Conservation (phyloP, 1,284 basidiomycete species). For the Fomes fomentarius region DNA sequence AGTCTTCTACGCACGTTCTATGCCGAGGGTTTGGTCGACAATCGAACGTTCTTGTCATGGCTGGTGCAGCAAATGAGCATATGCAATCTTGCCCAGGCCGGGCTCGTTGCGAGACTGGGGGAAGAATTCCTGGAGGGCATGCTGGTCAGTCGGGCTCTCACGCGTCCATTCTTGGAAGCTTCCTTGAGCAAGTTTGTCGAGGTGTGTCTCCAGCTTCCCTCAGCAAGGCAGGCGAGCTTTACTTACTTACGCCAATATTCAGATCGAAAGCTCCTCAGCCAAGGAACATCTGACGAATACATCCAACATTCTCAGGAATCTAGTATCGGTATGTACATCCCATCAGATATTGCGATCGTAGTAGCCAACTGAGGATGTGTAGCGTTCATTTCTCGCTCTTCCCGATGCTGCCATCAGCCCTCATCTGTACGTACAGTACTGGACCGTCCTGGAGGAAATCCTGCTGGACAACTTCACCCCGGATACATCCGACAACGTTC, state of each 20-base stretch:
- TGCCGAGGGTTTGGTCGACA: slow-evolving; percentile 82
- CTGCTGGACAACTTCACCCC: slow-evolving; percentile 44
- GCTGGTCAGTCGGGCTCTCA: slow-evolving; percentile 64
- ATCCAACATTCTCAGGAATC: slow-evolving; percentile 53
- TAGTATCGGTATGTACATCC: slow-evolving; percentile 56
- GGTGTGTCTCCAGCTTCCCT: slow-evolving; percentile 43
- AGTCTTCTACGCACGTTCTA: slow-evolving; percentile 80
- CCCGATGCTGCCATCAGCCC: slow-evolving; percentile 80
- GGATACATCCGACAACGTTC: slow-evolving; percentile 36
- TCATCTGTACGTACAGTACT: slow-evolving; percentile 61
- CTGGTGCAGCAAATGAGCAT: slow-evolving; percentile 76
- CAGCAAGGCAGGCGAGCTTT: too few relatives aligned
- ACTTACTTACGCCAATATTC: not conserved
- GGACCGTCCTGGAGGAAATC: slow-evolving; percentile 47
- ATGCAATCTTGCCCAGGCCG: slow-evolving; percentile 85
- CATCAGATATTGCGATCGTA: not conserved
- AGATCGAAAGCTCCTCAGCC: slow-evolving; percentile 38
- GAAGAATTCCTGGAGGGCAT: slow-evolving; percentile 84
- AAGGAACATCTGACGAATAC: slow-evolving; percentile 60
- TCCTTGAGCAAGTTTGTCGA: slow-evolving; percentile 71
- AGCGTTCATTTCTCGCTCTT: slow-evolving; percentile 67
- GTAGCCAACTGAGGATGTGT: slow-evolving; percentile 2
- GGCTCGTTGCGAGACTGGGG: slow-evolving; percentile 77
- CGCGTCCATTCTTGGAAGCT: slow-evolving; percentile 68
- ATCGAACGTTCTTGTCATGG: slow-evolving; percentile 82